Evolutionary conservation across 140 eudicot species (phyloP), one percentile per base, ranked within the genome.

Genomic region (Anethum foeniculum): DNA sequence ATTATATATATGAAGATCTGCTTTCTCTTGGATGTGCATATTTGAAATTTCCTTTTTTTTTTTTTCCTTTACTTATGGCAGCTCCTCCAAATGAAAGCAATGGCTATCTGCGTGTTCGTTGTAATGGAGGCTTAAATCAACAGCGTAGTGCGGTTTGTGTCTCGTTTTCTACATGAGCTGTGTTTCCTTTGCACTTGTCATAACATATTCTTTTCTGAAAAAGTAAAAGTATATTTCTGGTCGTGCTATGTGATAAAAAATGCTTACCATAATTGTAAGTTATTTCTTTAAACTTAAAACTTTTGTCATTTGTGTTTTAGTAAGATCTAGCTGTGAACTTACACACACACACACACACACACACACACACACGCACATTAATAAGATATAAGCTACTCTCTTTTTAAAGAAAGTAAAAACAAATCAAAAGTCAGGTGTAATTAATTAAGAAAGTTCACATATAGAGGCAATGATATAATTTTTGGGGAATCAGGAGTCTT

Each of bases 91-190:
- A 65, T 72, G 90, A 92, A 85, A 92, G 88, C 83, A 94, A 94
- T 79, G 98, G 98, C 43, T 94, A 92, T 83, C 85, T 94, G 51
- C 94, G 97, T 69, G 98, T 94, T 76, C 96, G 98, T 52, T 94
- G 98, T 84, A 94, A 94, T 48, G 98, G 98, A 48, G 98, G 98
- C 84, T 87, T 94, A 58, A 94, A 92, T 90, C 98, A 94, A 82
- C 98, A 94, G 83, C 87, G 98, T 79, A 94, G 88, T 81, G 98
- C 98, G 79, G 98, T 94, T 79, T 80, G 94, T 85, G 49, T 80
- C 80, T 83, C 64, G 1, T 62, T 46, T 68, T 48, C 27, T 44
- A 71, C 68, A 36, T n/a, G 64, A 36, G 6, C 60, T 28, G 47
- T 52, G 75, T n/a, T 27, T 30, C 62, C 64, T 25, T 79, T 34